Percentiles rank a stretch among this genome's conserved stretches.
Evolutionary conservation across 805 yeast genomes (phyloP).

Genomic region (Candida maesae): DNA sequence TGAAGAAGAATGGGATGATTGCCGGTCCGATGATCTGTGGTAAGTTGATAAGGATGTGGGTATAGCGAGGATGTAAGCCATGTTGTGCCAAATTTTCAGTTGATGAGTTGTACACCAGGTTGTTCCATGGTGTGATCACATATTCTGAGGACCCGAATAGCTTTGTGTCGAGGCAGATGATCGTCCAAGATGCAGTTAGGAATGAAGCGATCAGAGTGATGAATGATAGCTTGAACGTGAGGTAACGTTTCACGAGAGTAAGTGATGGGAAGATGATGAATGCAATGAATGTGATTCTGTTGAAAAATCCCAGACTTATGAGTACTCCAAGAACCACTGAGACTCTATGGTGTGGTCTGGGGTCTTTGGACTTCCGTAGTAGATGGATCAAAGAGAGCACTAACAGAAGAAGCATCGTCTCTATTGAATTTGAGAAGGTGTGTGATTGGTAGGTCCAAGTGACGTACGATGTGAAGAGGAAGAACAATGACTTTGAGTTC

Average conservation of each 20-base stretch:
- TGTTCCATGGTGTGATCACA: conserved; percentile 72
- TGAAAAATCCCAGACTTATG: conserved; percentile 69
- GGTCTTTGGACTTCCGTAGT: conserved; percentile 16
- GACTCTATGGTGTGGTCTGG: conserved; percentile 14
- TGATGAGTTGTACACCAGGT: conserved; percentile 63
- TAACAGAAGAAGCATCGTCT: conserved; percentile 44
- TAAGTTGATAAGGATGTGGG: conserved; percentile 69
- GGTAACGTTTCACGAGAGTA: conserved; percentile 41
- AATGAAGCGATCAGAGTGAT: conserved; percentile 35
- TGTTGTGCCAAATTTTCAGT: conserved; percentile 61
- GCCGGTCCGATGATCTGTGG: conserved; percentile 86
- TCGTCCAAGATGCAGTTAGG: conserved; percentile 30
- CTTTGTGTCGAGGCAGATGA: conserved; percentile 54
- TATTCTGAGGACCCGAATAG: conserved; percentile 28
- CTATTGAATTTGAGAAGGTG: conserved; percentile 85
- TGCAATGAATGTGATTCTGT: conserved; percentile 77
- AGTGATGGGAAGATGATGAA: conserved; percentile 65
- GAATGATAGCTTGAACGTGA: conserved; percentile 32
- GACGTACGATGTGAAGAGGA: conserved; percentile 57
- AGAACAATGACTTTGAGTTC: conserved; percentile 34
- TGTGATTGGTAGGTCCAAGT: conserved; percentile 81
- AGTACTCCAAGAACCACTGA: conserved; percentile 42
- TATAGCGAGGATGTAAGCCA: conserved; percentile 78
- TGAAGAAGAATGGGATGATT: conserved; percentile 38
- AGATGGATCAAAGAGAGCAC: conserved; percentile 40